Base-by-base conservation (phyloP, 2,329 filamentous ascomycete species). In the Bipolaris sorokiniana region DNA sequence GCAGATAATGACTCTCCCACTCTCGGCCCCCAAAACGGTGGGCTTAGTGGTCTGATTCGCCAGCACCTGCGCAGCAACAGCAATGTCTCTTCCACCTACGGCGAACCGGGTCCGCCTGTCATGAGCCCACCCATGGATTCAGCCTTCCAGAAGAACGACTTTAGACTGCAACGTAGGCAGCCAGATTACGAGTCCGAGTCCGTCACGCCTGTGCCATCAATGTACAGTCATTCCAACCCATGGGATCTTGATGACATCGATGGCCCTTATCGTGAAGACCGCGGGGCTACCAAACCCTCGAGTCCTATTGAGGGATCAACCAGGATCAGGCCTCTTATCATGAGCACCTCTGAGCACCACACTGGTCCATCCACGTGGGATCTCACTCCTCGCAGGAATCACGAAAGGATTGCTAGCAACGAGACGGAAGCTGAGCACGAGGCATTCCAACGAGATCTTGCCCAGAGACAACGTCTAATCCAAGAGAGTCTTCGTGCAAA, bases 11-110 rank as follows among this genome's bases (percentile, higher is more conserved):
- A 96, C 68, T 96, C 92, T 0, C 92, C 93, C 0, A 96, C 91
- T 0, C 79, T 97, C 5, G 90, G 90, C 1, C 88, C 90, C 0
- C 81, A 81, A 15, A 79, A 79, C 36, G 63, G 74, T 16, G 92
- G 91, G 1, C 81, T 97, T 15, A 94, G 89, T 68, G 90, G 90
- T 1, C 85, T 97, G 81, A 88, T 97, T 44, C 87, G 90, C 31
- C 89, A 93, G 60, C 95, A 98, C 79, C 79, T 98, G 38, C 87
- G 95, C 48, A 87, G 87, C 33, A 87, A 89, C 62, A 98, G 94
- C 77, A 89, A 88, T 56, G 84, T 87, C 13, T 98, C 94, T 0
- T 96, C 92, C 0, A 82, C 95, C 23, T 92, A 91, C 52, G 76
- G 66, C 16, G 72, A 75, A 28, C 54, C 57, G 36, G 70, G 75